A percentile compares a stretch with the other conserved stretches of the same genome.
phyloP scores from a whole-genome alignment of 1,284 basidiomycete genomes.

The Ceratobasidium sp. region DNA sequence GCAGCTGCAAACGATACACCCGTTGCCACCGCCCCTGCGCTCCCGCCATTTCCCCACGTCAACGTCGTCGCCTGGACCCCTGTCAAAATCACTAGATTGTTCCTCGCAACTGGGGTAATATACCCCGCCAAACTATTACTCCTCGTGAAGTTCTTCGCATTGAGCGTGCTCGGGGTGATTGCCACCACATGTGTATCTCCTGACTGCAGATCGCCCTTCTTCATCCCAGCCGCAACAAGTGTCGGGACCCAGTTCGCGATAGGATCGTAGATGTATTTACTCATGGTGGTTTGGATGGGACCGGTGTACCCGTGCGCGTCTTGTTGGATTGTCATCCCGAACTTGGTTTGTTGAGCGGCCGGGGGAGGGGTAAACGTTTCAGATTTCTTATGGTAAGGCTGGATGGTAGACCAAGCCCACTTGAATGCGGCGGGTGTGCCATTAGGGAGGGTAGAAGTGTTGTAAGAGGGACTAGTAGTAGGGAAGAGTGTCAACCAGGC shows the following conservation, averaged over 20 bases:
- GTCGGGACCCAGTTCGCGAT: slow-evolving; percentile 57
- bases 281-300: slow-evolving; percentile 57
- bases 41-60: slow-evolving; percentile 23
- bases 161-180: slow-evolving; percentile 37
- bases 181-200: slow-evolving; percentile 35
- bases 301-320: slow-evolving; percentile 61
- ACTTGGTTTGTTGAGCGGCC: slow-evolving; percentile 51
- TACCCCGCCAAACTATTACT: slow-evolving; percentile 44
- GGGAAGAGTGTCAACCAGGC: slow-evolving; percentile 40
- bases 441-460: slow-evolving; percentile 33
- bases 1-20: slow-evolving; percentile 35
- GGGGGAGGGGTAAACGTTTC: slow-evolving; percentile 60
- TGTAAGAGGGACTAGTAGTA: slow-evolving; percentile 23
- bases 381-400: slow-evolving; percentile 51
- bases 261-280: slow-evolving; percentile 54
- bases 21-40: slow-evolving; percentile 20
- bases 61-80: slow-evolving; percentile 38
- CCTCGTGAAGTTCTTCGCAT: slow-evolving; percentile 42
- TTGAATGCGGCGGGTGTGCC: slow-evolving; percentile 30
- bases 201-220: slow-evolving; percentile 21
- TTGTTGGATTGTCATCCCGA: slow-evolving; percentile 57
- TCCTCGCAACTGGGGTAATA: slow-evolving; percentile 25
- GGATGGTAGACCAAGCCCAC: slow-evolving; percentile 28
- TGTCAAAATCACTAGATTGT: slow-evolving; percentile 36
- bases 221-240: slow-evolving; percentile 32